Base-by-base conservation (phyloP, 1,284 basidiomycete genomes). In the Sporisorium iseilematis-ciliati region DNA sequence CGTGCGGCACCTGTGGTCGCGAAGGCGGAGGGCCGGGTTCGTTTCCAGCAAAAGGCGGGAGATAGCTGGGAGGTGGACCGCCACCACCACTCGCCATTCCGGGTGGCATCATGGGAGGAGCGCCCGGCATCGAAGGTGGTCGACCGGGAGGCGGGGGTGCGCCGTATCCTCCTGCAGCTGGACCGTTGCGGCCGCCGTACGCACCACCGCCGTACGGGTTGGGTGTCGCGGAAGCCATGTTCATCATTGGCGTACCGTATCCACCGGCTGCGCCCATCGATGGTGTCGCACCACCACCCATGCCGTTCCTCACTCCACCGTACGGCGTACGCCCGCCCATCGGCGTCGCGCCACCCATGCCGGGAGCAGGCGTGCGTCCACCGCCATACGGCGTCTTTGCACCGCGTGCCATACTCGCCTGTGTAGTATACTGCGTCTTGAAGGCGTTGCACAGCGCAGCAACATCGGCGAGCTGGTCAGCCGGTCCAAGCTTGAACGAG, bases 341-440 rank as follows among this genome's bases (percentile, higher is more conserved):
- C 20, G 68, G 68, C 41, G 71, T 74, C 29, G 61, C 57, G 4
- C 71, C 65, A 6, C 70, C 69, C 57, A 69, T 65, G 16, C 73
- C 63, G 2, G 66, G 66, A 29, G 66, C 78, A 10, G 76, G 76
- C 31, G 76, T 78, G 3, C 75, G 57, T 41, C 65, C 77, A 18
- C 77, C 77, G n/a, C 68, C 72, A 18, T 67, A 57, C 2, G 81
- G 79, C 41, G 78, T 80, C 54, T 75, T 69, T 23, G 75, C 79
- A n/a, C 80, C 80, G 8, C 79, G 56, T 11, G 67, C 73, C 57
- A 70, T 72, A 42, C 65, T 62, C 20, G 75, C 74, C 56, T 80
- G 79, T 11, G 82, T 78, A 16, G 81, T 82, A 64, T 84, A 84
- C 68, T 84, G 83, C 58, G 82, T 82, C 74, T 85, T 85, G 80